A percentile compares a stretch with the other conserved stretches of the same genome.
These are phyloP conservation scores for Knoxia roxburghii DNA, from an alignment of 257 asterid genomes.

Conservation along the genomic window DNA sequence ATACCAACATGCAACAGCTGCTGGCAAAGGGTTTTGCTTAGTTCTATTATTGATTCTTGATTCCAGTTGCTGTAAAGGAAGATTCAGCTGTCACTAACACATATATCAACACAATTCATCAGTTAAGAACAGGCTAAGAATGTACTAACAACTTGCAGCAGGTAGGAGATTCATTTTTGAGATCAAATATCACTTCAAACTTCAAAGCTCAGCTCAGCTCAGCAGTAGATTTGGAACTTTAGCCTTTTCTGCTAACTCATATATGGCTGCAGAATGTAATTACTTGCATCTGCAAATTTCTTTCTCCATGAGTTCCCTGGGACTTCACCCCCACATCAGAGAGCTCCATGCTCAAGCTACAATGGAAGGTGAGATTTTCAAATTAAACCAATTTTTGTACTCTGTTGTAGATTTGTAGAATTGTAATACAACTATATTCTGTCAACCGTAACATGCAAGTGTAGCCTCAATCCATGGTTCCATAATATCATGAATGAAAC, in stretches of 20 bases:
- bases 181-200: constrained; percentile 20
- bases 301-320: constrained; percentile 21
- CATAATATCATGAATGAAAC: too few relatives aligned
- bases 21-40: constrained; percentile 15
- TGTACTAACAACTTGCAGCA: constrained; percentile 27
- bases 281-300: constrained; percentile 12
- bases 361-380: constrained; percentile 16
- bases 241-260: constrained; percentile 17
- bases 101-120: constrained; percentile 16
- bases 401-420: not conserved
- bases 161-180: constrained; percentile 14
- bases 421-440: not conserved
- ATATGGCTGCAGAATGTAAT: constrained; percentile 16
- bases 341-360: constrained; percentile 24
- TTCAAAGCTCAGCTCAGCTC: constrained; percentile 11
- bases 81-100: constrained; percentile 21
- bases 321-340: constrained; percentile 21
- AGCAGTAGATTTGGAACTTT: constrained; percentile 7
- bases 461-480: not conserved
- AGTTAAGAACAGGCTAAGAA: constrained; percentile 18
- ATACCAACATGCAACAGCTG: constrained; percentile 12
- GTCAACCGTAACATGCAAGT: not conserved
- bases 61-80: constrained; percentile 14
- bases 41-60: constrained; percentile 19
- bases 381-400: constrained; percentile 12